phyloP scores from a whole-genome alignment of 495 filamentous ascomycete species.

The Antarctomyces pellizariae region DNA sequence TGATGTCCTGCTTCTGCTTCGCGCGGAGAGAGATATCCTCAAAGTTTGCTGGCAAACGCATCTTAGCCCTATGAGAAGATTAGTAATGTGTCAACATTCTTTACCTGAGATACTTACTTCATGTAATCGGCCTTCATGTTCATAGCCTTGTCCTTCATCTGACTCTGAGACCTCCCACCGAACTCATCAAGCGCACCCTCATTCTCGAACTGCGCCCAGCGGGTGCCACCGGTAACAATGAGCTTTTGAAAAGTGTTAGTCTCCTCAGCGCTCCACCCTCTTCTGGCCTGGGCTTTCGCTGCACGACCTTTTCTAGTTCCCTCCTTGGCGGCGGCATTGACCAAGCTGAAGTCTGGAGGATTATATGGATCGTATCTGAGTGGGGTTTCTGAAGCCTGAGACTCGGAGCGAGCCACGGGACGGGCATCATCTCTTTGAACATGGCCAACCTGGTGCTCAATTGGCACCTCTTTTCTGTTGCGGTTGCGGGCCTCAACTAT shows the following conservation, averaged over 20 bases:
- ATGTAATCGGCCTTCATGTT: conserved; percentile 35
- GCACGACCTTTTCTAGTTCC: conserved; percentile 15
- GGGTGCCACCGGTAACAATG: conserved; percentile 23
- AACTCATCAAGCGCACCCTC: conserved; percentile 16
- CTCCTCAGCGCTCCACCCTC: conserved; percentile 21
- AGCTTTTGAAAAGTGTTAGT: conserved; percentile 22
- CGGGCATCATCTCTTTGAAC: neutral
- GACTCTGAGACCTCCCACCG: conserved; percentile 28
- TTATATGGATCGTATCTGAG: conserved; percentile 12
- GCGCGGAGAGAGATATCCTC: too few species aligned
- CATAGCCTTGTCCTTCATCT: conserved; percentile 42
- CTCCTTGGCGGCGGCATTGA: conserved; percentile 8
- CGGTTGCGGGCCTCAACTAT: too few species aligned
- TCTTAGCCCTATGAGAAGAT: too few species aligned
- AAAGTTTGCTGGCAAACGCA: too few species aligned
- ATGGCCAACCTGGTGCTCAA: neutral
- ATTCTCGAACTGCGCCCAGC: conserved; percentile 28
- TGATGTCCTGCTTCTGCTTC: too few species aligned
- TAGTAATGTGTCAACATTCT: too few species aligned
- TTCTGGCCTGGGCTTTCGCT: conserved; percentile 22
- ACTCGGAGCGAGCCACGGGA: neutral
- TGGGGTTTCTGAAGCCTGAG: neutral
- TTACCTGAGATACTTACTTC: too few species aligned
- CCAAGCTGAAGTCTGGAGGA: conserved; percentile 9
- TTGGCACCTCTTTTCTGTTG: too few species aligned